phyloP scores from a whole-genome alignment of 805 yeast species.

The Torulaspora quercuum region DNA sequence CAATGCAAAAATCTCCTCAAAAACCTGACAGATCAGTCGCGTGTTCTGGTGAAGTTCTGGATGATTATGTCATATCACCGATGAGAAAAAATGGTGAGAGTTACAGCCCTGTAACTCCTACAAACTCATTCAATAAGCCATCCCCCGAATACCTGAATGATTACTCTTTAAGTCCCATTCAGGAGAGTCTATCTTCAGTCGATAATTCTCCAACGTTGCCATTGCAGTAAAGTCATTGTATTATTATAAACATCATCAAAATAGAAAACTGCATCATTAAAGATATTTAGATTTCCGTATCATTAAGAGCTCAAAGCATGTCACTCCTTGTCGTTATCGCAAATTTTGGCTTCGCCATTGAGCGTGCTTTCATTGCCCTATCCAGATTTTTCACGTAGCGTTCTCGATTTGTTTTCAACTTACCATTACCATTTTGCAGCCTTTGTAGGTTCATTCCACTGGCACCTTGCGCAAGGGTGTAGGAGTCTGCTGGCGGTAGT shows the following conservation, averaged over 20 bases:
- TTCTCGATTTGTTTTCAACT: slow-evolving; percentile 1
- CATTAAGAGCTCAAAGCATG: background rate
- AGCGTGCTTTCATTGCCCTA: slow-evolving; percentile 11
- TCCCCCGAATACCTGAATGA: slow-evolving; percentile 25
- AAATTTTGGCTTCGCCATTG: background rate
- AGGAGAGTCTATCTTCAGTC: slow-evolving; percentile 31
- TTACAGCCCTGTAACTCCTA: slow-evolving; percentile 19
- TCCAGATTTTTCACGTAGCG: slow-evolving; percentile 14
- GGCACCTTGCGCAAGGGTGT: background rate
- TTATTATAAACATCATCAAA: slow-evolving; percentile 9
- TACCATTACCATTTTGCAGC: background rate
- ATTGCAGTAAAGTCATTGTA: slow-evolving; percentile 3
- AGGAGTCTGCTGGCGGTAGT: slow-evolving; percentile 7
- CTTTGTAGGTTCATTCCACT: background rate
- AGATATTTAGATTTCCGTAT: slow-evolving; percentile 1
- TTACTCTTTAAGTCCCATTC: slow-evolving; percentile 33
- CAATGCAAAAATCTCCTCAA: slow-evolving; percentile 8
- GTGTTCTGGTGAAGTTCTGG: slow-evolving; percentile 6
- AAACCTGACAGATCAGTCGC: slow-evolving; percentile 2
- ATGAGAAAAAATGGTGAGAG: slow-evolving; percentile 6
- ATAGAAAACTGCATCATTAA: slow-evolving; percentile 9
- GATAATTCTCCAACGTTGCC: slow-evolving; percentile 29
- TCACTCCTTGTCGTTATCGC: background rate
- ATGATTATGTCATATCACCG: slow-evolving; percentile 12
- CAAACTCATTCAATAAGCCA: slow-evolving; percentile 27